Evolutionary conservation across 2,329 filamentous ascomycete species (phyloP).

Genomic region (Aureobasidium uvarum): DNA sequence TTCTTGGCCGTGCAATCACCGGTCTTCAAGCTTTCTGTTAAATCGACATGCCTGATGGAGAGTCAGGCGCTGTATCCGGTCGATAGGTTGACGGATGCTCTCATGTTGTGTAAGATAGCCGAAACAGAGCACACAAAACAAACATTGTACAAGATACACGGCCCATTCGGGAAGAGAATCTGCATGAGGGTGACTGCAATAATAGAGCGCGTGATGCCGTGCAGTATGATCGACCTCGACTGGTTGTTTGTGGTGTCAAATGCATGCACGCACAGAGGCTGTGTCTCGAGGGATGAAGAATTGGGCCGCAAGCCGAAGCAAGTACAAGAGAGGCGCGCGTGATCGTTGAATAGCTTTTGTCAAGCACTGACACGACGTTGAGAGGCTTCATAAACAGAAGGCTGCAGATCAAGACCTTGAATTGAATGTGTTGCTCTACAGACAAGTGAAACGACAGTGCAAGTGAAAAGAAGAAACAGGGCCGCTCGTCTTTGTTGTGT

Average conservation of each 20-base stretch:
- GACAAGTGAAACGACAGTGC: not conserved
- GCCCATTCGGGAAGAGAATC: not conserved
- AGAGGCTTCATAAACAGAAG: not conserved
- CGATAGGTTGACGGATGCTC: not conserved
- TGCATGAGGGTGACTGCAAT: not conserved
- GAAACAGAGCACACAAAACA: conserved; percentile 9
- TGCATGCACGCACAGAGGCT: conserved; percentile 8
- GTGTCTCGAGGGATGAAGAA: not conserved
- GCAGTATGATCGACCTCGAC: not conserved
- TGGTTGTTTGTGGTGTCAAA: not conserved
- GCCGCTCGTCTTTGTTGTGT: conserved; percentile 13
- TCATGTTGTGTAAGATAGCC: conserved; percentile 22
- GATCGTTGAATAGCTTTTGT: not conserved
- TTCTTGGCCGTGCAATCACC: conserved; percentile 53
- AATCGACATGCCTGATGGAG: not conserved
- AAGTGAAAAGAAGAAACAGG: conserved; percentile 14
- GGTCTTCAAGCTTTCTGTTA: conserved; percentile 71
- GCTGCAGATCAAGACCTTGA: not conserved
- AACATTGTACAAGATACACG: conserved; percentile 9
- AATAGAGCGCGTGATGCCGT: not conserved
- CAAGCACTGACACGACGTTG: not conserved
- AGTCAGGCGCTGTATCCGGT: not conserved
- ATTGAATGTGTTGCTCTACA: not conserved
- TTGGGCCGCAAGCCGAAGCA: conserved; percentile 21
- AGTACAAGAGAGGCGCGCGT: conserved; percentile 9